A percentile compares a stretch with the other conserved stretches of the same genome.
These are phyloP conservation scores for Mrakia frigida DNA, from an alignment of 768 basidiomycete genomes.

Conservation along the genomic window DNA sequence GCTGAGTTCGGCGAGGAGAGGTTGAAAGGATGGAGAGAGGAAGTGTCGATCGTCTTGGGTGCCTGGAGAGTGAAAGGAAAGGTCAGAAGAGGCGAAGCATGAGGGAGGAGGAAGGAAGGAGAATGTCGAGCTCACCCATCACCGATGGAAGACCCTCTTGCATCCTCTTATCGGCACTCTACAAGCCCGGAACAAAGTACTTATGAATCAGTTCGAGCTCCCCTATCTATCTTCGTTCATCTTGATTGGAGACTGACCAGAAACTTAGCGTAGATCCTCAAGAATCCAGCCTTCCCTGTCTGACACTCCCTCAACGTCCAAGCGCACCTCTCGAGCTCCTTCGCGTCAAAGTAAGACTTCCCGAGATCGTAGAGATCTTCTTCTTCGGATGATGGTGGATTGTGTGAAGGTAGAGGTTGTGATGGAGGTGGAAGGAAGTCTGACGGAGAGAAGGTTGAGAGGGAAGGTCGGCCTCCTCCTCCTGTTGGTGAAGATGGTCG, in stretches of 20 bases:
- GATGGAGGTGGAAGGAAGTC: conserved; percentile 25
- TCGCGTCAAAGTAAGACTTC: conserved; percentile 64
- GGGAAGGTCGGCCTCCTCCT: conserved; percentile 21
- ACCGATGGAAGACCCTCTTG: conserved; percentile 26
- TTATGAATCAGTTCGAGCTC: neutral
- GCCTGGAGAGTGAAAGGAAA: neutral
- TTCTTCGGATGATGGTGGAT: conserved; percentile 53
- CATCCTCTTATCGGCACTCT: conserved; percentile 32
- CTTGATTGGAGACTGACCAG: conserved; percentile 57
- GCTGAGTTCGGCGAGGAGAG: conserved; percentile 56
- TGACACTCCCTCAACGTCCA: conserved; percentile 60
- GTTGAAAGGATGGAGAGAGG: conserved; percentile 29
- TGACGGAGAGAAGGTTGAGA: conserved; percentile 27
- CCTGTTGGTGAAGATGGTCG: neutral
- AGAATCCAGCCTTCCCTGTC: conserved; percentile 61
- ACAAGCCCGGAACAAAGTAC: neutral
- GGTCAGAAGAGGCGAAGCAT: neutral
- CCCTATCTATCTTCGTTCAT: neutral
- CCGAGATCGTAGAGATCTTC: conserved; percentile 58
- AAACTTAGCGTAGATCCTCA: conserved; percentile 73
- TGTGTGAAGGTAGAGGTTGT: neutral
- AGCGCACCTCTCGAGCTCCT: conserved; percentile 70
- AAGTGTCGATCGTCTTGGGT: conserved; percentile 20
- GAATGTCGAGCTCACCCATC: conserved; percentile 21
- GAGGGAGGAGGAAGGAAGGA: neutral